Conservation (phyloP, 1,139 yeast species). For the Hansenula sp. region DNA sequence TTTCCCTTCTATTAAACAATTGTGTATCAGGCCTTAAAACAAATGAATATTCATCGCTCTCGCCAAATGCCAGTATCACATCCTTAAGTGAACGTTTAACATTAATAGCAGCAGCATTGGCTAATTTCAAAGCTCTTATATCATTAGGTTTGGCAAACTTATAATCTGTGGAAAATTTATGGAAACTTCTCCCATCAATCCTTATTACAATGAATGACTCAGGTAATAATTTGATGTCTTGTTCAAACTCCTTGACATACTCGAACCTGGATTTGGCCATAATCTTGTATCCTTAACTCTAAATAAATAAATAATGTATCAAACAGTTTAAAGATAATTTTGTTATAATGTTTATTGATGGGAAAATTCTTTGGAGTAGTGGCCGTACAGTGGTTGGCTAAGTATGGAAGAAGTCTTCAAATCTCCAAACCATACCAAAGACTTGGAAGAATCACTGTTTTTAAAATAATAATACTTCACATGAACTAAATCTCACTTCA, state of each 20-base stretch:
- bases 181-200: conserved; percentile 94
- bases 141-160: conserved; percentile 88
- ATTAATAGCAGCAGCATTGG: conserved; percentile 76
- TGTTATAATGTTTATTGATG: too few relatives aligned
- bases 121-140: conserved; percentile 62
- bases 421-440: too few relatives aligned
- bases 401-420: not conserved
- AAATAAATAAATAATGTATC: too few relatives aligned
- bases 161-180: conserved; percentile 72
- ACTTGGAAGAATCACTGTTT: too few relatives aligned
- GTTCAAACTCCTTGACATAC: conserved; percentile 81
- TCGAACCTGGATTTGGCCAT: conserved; percentile 84
- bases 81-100: conserved; percentile 68
- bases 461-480: too few relatives aligned
- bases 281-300: too few relatives aligned
- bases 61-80: conserved; percentile 82
- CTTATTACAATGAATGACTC: conserved; percentile 81
- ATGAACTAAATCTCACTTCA: too few relatives aligned
- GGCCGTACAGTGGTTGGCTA: conserved; percentile 4
- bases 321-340: too few relatives aligned
- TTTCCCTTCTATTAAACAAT: conserved; percentile 76
- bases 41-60: conserved; percentile 91
- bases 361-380: conserved; percentile 4
- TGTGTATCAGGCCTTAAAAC: conserved; percentile 58
- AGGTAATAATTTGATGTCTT: conserved; percentile 68